These are phyloP conservation scores for Kitagawia praeruptora DNA, from an alignment of 129 eudicot species.

Conservation along the genomic window DNA sequence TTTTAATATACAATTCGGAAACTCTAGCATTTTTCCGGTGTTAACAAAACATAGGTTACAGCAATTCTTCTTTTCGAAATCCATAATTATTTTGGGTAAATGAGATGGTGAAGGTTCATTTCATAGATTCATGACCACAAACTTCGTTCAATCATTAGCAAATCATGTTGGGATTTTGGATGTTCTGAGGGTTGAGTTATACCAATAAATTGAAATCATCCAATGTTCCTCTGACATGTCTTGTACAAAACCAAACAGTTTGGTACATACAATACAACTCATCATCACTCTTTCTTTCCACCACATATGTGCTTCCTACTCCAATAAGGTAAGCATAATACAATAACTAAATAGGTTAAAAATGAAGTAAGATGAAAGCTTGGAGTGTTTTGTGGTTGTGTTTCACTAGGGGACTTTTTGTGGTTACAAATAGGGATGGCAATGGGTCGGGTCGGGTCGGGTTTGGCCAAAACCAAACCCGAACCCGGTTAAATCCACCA, in stretches of 20 bases:
- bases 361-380: neutral
- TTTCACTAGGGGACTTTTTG: neutral
- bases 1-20: neutral
- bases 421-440: neutral
- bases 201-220: neutral
- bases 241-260: conserved; percentile 1
- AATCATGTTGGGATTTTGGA: neutral
- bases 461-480: too few relatives aligned
- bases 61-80: neutral
- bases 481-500: too few relatives aligned
- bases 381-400: neutral
- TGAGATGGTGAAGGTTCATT: neutral
- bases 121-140: neutral
- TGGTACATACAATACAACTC: neutral
- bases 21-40: neutral
- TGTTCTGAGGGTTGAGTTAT: neutral
- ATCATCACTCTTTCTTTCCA: neutral
- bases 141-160: neutral
- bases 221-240: conserved; percentile 1
- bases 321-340: neutral
- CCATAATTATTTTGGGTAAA: neutral
- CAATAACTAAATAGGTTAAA: neutral
- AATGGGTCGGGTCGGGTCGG: too few relatives aligned
- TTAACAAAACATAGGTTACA: too few relatives aligned
- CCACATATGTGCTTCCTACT: neutral